A percentile compares a stretch with the other conserved stretches of the same genome.
phyloP scores from a whole-genome alignment of 768 basidiomycete species.

The Kwoniella dejecticola region DNA sequence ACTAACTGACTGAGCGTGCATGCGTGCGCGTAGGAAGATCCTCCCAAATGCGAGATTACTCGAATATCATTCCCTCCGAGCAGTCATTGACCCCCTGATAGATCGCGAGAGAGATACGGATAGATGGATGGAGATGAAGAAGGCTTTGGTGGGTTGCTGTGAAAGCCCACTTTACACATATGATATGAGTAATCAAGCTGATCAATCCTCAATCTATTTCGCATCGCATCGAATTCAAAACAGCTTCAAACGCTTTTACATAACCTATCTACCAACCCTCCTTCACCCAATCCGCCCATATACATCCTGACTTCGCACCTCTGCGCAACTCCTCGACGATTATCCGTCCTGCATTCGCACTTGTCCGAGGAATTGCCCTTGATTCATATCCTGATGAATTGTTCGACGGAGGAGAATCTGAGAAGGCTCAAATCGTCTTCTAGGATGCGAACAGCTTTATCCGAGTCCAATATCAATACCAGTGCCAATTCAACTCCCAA shows the following conservation, averaged over 20 bases:
- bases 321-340: constrained; percentile 5
- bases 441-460: not conserved
- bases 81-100: constrained; percentile 8
- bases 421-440: not conserved
- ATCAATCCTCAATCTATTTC: too few relatives aligned
- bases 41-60: constrained; percentile 11
- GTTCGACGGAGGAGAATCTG: constrained; percentile 11
- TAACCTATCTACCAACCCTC: not conserved
- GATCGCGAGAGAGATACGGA: constrained; percentile 10
- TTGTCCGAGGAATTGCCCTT: constrained; percentile 1
- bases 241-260: constrained; percentile 6
- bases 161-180: not conserved
- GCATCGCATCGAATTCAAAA: not conserved
- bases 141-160: constrained; percentile 8
- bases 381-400: constrained; percentile 7
- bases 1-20: not conserved
- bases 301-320: constrained; percentile 12
- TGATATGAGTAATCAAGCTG: too few relatives aligned
- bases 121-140: constrained; percentile 17
- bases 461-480: not conserved
- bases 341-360: constrained; percentile 9
- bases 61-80: constrained; percentile 10
- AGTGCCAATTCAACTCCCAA: too few relatives aligned
- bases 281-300: not conserved
- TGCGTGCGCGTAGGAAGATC: not conserved